Percentiles rank a stretch among this genome's conserved stretches.
phyloP scores from a whole-genome alignment of 805 yeast genomes.

The Candida vaughaniae region DNA sequence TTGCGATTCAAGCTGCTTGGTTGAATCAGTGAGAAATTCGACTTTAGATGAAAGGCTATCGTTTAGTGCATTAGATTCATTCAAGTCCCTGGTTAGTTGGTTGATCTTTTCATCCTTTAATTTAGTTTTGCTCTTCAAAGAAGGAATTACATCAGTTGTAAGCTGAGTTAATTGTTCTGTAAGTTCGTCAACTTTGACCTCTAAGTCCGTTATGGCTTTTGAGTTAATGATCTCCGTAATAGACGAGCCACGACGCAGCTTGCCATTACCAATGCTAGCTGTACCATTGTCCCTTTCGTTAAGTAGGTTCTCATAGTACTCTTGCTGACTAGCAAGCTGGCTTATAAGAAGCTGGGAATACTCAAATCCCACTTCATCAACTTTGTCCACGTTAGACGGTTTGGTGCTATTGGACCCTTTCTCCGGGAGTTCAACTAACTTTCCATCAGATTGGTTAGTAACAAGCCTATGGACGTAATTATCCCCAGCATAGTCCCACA shows the following conservation, averaged over 20 bases:
- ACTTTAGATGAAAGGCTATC: conserved; percentile 41
- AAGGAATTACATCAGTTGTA: conserved; percentile 29
- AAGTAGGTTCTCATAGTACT: conserved; percentile 62
- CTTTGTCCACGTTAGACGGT: conserved; percentile 29
- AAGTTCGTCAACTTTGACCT: conserved; percentile 28
- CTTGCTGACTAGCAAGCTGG: conserved; percentile 83
- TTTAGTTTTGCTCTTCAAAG: conserved; percentile 30
- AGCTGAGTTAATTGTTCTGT: conserved; percentile 22
- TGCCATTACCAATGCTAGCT: conserved; percentile 5
- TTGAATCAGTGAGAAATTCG: conserved; percentile 28
- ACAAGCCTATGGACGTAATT: conserved; percentile 83
- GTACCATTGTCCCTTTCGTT: conserved; percentile 17
- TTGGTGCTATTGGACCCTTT: conserved; percentile 16
- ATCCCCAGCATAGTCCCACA: conserved; percentile 94
- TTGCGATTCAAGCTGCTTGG: conserved; percentile 29
- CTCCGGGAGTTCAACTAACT: conserved; percentile 70
- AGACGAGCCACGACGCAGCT: conserved; percentile 21
- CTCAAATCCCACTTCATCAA: conserved; percentile 66
- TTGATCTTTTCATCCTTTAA: conserved; percentile 29
- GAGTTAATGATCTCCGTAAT: conserved; percentile 9
- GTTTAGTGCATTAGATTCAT: conserved; percentile 30
- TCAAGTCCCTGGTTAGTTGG: conserved; percentile 29
- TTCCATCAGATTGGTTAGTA: conserved; percentile 86
- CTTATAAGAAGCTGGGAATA: conserved; percentile 76
- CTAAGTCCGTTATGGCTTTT: conserved; percentile 21